Evolutionary conservation across 1,139 yeast species (phyloP), one percentile per base, ranked within the genome.

Genomic region (Kodamaea suecica): DNA sequence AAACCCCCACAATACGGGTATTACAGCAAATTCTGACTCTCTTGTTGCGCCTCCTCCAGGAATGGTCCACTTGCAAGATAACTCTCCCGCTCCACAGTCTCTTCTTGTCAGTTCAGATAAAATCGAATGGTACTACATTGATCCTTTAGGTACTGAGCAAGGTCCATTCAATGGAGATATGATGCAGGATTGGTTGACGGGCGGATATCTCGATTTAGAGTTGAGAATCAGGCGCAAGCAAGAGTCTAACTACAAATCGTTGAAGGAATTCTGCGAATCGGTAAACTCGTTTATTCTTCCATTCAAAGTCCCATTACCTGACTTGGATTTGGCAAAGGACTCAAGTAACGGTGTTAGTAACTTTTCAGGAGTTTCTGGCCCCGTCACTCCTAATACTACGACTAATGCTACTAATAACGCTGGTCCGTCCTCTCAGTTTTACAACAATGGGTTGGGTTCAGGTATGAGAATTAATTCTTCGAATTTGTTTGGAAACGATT

Each of bases 131-230:
- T 66, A 61, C 40, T 86, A 86, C 52, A 63, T 80, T 38, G 95
- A 86, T 53, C 80, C 86, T 1, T 59, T 72, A 30, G 86, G 85
- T 2, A 71, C 62, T 36, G 81, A 78, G 42, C 95, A 84, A 52
- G 95, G 95, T 16, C 95, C 95, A 2, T 86, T 85, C 54, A 69
- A 70, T 35, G 88, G 94, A 1, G 60, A 65, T 17, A 61, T 74
- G 63, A 86, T 86, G 95, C 94, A 85, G 45, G 78, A 69, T 35
- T 86, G 95, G 95, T 75, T 73, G 41, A 55, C 71, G 4, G 76
- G 73, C 21, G 80, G 81, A 2, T 84, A 83, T 59, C 67, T 86
- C 43, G 66, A 64, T 34, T 68, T 67, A 11, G 78, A 75, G 39
- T 61, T 86, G 44, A 61, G 64, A 31, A 66, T 86, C 37, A 71